A percentile compares a stretch with the other conserved stretches of the same genome.
Conservation (phyloP, 192 early-diverging fungal species). For the Allomyces macrogynus region DNA sequence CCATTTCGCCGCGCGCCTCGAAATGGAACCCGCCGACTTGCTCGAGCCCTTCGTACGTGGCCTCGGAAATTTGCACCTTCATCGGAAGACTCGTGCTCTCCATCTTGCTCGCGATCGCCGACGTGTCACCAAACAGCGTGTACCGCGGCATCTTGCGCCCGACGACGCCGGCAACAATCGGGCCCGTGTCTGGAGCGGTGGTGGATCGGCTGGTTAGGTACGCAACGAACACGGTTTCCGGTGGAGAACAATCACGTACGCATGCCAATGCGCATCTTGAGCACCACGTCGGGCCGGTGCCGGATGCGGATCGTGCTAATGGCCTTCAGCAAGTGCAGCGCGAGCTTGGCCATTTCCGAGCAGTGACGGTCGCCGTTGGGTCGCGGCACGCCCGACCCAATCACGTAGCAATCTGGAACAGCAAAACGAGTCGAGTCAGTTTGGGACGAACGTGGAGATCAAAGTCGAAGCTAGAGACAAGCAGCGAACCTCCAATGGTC, state of each 20-base stretch:
- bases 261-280: neutral
- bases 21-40: conserved; percentile 8
- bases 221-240: too few species aligned
- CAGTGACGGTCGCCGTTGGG: neutral
- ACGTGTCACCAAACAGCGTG: neutral
- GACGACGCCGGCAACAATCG: neutral
- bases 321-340: neutral
- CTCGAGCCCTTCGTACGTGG: conserved; percentile 7
- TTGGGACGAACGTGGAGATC: too few species aligned
- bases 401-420: neutral
- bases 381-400: neutral
- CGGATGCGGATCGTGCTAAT: neutral
- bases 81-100: neutral
- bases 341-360: neutral
- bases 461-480: too few species aligned
- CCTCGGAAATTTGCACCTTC: conserved; percentile 14
- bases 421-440: too few species aligned
- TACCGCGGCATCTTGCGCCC: conserved; percentile 1
- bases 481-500: neutral
- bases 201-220: too few species aligned
- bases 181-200: neutral
- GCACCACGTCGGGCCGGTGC: neutral
- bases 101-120: neutral
- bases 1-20: conserved; percentile 8
- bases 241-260: neutral